Conservation (phyloP, 495 filamentous ascomycete genomes). For the Aspergillus asperescens region DNA sequence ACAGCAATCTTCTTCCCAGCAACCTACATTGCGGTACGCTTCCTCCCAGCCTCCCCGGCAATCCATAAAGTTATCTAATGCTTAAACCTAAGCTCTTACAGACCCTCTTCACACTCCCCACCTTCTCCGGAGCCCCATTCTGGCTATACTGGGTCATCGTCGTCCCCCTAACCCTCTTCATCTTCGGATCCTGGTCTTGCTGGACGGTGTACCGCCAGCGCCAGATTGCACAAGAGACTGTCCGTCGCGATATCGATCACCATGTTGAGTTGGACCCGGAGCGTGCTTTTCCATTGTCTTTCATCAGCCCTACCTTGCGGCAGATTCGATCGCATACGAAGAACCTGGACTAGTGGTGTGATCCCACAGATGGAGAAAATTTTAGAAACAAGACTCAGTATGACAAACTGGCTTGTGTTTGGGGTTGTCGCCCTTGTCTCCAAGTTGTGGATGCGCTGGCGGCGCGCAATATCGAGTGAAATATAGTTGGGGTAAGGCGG, state of each 20-base stretch:
- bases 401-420: no score
- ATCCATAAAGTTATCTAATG: no score
- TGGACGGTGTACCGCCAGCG: constrained; percentile 12
- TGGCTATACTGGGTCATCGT: constrained; percentile 12
- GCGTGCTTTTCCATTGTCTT: no score
- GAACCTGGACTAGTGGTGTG: no score
- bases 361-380: no score
- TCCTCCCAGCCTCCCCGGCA: background rate
- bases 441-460: no score
- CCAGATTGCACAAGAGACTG: constrained; percentile 1
- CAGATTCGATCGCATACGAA: no score
- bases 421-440: no score
- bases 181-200: constrained; percentile 9
- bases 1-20: constrained; percentile 10
- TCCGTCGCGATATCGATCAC: background rate
- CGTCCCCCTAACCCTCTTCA: constrained; percentile 4
- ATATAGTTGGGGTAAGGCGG: no score
- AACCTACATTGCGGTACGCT: constrained; percentile 7
- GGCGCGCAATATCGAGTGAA: no score
- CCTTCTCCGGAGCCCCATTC: background rate
- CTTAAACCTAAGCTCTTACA: background rate
- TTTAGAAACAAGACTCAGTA: no score
- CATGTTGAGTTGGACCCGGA: constrained; percentile 5
- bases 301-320: no score
- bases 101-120: constrained; percentile 9